Evolutionary conservation across 2,329 filamentous ascomycete genomes (phyloP), one percentile per base, ranked within the genome.

Genomic region (Colletotrichum tropicicola): DNA sequence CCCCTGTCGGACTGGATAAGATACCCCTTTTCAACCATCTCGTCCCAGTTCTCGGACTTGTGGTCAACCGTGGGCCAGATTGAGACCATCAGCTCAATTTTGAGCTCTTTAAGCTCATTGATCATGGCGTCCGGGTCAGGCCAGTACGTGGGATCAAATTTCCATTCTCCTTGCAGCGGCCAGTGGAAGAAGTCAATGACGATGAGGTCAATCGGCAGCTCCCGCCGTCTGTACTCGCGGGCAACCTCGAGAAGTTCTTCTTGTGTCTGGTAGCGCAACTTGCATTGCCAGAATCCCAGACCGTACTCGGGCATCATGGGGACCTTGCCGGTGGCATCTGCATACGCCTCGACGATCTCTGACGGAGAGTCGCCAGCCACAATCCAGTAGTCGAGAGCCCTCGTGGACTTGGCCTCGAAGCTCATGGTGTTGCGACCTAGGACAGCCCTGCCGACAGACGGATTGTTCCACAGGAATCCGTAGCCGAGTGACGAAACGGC

Each of bases 71-170:
- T 91, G 0, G 89, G 89, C 89, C 89, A 91, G 68, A 91, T 85
- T 0, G 87, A 90, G 0, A 91, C 87, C 88, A 91, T 91, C 3
- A 91, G 80, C 70, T 91, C 88, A 47, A 91, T 84, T 0, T 82
- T 80, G 64, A 91, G 73, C 0, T 82, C 78, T 43, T 85, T 80
- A 1, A 91, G 80, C 72, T 91, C 89, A 39, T 79, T 77, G 21
- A 91, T 79, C 89, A 91, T 91, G 4, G 85, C 85, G 47, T 87
- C 87, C 6, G 87, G 88, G 70, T 91, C 86, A 0, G 89, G 89
- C 87, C 87, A 91, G 69, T 85, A 91, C 1, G 80, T 80, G 0
- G 82, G 76, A 69, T 92, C 89, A 68, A 91, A 91, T 39, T 82
- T 86, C 89, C 89, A 91, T 59, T 91, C 89, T 6, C 89, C 89